A percentile compares a stretch with the other conserved stretches of the same genome.
phyloP scores from a whole-genome alignment of 306 rosid genomes.

The Mimosa pudica region DNA sequence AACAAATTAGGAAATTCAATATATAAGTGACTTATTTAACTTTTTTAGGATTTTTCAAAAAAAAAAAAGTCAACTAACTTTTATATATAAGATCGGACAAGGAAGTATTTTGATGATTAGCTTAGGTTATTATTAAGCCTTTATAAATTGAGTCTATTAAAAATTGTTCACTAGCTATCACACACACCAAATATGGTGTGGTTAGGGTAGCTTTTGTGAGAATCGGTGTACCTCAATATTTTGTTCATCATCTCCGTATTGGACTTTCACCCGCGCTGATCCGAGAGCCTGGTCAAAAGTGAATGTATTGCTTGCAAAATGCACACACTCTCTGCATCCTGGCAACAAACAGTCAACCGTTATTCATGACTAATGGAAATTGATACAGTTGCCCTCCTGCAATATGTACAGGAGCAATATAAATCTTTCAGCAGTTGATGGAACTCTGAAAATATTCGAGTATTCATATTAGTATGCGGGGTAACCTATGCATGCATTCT shows the following conservation, averaged over 20 bases:
- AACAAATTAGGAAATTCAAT: too few species aligned
- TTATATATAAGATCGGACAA: too few species aligned
- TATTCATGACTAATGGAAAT: background rate
- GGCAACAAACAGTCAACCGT: slow-evolving; percentile 11
- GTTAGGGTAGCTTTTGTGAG: background rate
- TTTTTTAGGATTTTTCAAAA: too few species aligned
- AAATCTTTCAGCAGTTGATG: background rate
- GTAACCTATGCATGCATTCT: slow-evolving; percentile 78
- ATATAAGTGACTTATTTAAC: too few species aligned
- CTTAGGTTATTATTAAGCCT: too few species aligned
- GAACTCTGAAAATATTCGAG: background rate
- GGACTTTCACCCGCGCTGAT: slow-evolving; percentile 76
- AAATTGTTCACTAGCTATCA: background rate
- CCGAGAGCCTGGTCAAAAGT: slow-evolving; percentile 65
- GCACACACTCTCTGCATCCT: slow-evolving; percentile 80
- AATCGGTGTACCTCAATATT: slow-evolving; percentile 55
- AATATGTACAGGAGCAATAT: background rate
- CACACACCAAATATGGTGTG: background rate
- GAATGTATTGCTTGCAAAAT: slow-evolving; percentile 71
- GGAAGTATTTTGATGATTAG: too few species aligned
- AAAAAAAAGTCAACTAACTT: too few species aligned
- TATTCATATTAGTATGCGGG: background rate
- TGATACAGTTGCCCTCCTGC: background rate
- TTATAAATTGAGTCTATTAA: too few species aligned
- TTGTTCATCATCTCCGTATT: slow-evolving; percentile 62